Conservation (phyloP, 768 basidiomycete genomes). For the Amanita pallidorosea region DNA sequence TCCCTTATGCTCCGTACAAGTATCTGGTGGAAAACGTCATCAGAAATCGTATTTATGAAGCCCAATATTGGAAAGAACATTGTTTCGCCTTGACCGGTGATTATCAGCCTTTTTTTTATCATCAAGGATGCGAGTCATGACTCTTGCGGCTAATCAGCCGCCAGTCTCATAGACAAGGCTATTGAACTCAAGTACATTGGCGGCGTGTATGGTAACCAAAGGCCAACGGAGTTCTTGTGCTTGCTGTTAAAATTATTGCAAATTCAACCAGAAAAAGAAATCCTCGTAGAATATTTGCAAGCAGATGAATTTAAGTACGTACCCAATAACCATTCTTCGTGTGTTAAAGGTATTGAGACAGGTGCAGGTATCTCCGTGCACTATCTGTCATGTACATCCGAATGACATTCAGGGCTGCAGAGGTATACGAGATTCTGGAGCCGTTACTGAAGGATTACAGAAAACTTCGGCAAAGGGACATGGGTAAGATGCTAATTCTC, state of each 20-base stretch:
- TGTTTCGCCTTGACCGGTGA: slow-evolving; percentile 93
- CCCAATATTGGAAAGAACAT: slow-evolving; percentile 94
- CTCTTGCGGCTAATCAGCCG: slow-evolving; percentile 41
- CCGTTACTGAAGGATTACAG: slow-evolving; percentile 90
- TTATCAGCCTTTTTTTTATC: slow-evolving; percentile 7
- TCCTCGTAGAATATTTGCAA: slow-evolving; percentile 85
- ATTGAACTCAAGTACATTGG: slow-evolving; percentile 76
- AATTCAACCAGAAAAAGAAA: slow-evolving; percentile 97
- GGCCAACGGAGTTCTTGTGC: slow-evolving; percentile 90
- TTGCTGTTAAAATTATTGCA: slow-evolving; percentile 90
- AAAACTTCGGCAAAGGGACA: slow-evolving; percentile 74
- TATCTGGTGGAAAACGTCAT: slow-evolving; percentile 95
- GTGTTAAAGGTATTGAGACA: slow-evolving; percentile 1
- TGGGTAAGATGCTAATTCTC: slow-evolving; percentile 39
- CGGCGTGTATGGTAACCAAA: slow-evolving; percentile 92
- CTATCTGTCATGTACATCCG: slow-evolving; percentile 91
- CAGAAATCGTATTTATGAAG: slow-evolving; percentile 92
- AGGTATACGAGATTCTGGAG: slow-evolving; percentile 90
- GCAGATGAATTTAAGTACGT: slow-evolving; percentile 98
- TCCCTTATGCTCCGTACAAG: slow-evolving; percentile 29
- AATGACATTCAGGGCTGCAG: slow-evolving; percentile 84
- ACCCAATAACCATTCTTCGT: neutral
- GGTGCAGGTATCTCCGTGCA: slow-evolving; percentile 78
- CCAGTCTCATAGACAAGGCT: slow-evolving; percentile 88
- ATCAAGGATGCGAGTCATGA: neutral